Base-by-base conservation (phyloP, 2,329 filamentous ascomycete species). In the Domatiomyces globalis region DNA sequence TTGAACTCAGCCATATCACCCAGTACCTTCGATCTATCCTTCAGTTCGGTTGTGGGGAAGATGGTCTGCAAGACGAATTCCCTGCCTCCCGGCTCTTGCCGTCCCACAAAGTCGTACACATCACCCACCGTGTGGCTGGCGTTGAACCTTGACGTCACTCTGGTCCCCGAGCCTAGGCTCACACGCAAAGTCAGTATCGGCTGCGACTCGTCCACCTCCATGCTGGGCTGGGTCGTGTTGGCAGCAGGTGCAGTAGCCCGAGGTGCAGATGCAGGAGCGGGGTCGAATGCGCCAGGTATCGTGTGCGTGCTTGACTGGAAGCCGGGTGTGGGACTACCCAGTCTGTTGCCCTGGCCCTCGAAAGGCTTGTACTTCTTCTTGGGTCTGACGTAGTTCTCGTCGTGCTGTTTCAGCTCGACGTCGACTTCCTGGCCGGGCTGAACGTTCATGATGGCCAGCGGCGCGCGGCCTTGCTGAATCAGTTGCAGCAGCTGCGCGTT, bases 341-440 rank as follows among this genome's bases (percentile, higher is more conserved):
- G 68, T 52, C 80, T 72, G 60, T 83, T 77, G 27, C 80, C 80
- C 5, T 69, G 65, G 1, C 80, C 79, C 1, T 69, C 67, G 57
- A 83, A 83, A 9, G 80, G 77, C 69, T 78, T 77, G 65, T 79
- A 83, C 67, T 78, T 76, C 56, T 73, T 73, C 70, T 82, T 83
- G 2, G 80, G 79, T 59, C 73, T 71, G 51, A 76, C 73, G 62
- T 81, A 83, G 58, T 81, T 76, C 46, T 58, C 58, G 36, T 79
- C 77, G 61, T 81, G 79, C 61, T 81, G 78, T 53, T 80, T 75
- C 27, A 83, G 73, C 59, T 80, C 75, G 44, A 83, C 76, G 58
- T 83, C 79, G 4, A 83, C 79, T 62, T 81, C 78, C 62, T 83
- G 79, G 22, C 76, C 77, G 2, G 71, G 75, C 61, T 76, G 69